Base-by-base conservation (phyloP, 805 yeast species). In the Ogataea paraovalis region DNA sequence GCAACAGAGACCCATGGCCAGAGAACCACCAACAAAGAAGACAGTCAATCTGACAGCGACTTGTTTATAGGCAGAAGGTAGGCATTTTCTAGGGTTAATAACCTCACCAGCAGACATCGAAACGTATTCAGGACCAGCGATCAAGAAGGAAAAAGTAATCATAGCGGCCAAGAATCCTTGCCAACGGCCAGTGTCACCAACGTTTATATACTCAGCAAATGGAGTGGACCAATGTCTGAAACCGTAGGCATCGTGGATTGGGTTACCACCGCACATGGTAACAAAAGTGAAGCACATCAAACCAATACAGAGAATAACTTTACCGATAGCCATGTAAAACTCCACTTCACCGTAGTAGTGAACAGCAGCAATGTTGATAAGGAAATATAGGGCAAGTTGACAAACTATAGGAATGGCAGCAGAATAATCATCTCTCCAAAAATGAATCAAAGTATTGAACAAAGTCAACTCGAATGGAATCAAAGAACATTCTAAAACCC, bases 251-350 rank as follows among this genome's bases (percentile, higher is more conserved):
- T 72, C 75, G 39, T 69, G 71, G 30, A 64, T 51, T 9, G 81
- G 81, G 50, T 73, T 73, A 22, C 79, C 80, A 18, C 81, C 81
- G 44, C 71, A 71, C 79, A 75, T 75, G 30, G 77, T 70, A 46
- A 76, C 57, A 45, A 76, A 70, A 6, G 71, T 69, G 54, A 73
- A 74, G 32, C 71, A 46, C 49, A 74, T 65, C 38, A 74, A 67
- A 2, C 79, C 79, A 12, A 72, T 56, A 27, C 72, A 70, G 41
- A 76, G 62, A 8, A 72, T 48, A 47, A 74, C 69, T 52, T 76
- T 76, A 10, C 72, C 72, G 16, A 74, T 53, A 7, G 74, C 62
- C 22, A 72, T 59, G 72, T 74, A 73, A 47, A 75, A 76, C 54
- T 76, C 81, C 3, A 69, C 59, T 51, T 76, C 79, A 20, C 80